These are phyloP conservation scores for Neltuma alba DNA, from an alignment of 306 rosid species.

Conservation along the genomic window DNA sequence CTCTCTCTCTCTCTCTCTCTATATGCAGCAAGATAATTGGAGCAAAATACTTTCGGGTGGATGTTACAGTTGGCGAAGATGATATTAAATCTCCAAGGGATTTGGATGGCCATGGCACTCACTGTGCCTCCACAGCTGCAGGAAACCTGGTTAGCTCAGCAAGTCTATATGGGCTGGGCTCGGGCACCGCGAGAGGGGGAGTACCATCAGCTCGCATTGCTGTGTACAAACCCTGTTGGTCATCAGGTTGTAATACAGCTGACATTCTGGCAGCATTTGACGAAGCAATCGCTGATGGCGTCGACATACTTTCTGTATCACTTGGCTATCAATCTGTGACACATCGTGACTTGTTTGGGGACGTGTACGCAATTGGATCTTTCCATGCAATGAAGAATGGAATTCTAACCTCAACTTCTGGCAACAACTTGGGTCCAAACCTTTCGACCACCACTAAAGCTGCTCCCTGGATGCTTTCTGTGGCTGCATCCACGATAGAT, in stretches of 20 bases:
- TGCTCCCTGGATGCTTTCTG: slow-evolving; percentile 56
- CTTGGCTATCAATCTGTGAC: not conserved
- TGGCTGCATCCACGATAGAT: slow-evolving; percentile 49
- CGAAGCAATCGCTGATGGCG: slow-evolving; percentile 51
- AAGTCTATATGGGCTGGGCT: not conserved
- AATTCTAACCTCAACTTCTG: slow-evolving; percentile 43
- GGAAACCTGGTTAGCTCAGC: not conserved
- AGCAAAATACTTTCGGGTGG: slow-evolving; percentile 39
- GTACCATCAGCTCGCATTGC: not conserved
- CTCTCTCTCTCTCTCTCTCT: not conserved
- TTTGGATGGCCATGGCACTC: slow-evolving; percentile 44
- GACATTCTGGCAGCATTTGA: slow-evolving; percentile 44
- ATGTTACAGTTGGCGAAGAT: not conserved
- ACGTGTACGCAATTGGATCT: slow-evolving; percentile 43
- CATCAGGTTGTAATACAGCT: not conserved
- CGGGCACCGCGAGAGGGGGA: not conserved
- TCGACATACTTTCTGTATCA: slow-evolving; percentile 41
- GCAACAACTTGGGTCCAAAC: slow-evolving; percentile 45
- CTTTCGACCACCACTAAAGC: not conserved
- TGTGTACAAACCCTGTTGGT: not conserved
- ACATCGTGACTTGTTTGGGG: not conserved
- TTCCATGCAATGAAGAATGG: slow-evolving; percentile 51
- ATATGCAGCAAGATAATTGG: slow-evolving; percentile 47
- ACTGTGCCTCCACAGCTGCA: not conserved
- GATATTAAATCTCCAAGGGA: slow-evolving; percentile 45